phyloP scores from a whole-genome alignment of 2,329 filamentous ascomycete species.

The Fusarium metavorans region DNA sequence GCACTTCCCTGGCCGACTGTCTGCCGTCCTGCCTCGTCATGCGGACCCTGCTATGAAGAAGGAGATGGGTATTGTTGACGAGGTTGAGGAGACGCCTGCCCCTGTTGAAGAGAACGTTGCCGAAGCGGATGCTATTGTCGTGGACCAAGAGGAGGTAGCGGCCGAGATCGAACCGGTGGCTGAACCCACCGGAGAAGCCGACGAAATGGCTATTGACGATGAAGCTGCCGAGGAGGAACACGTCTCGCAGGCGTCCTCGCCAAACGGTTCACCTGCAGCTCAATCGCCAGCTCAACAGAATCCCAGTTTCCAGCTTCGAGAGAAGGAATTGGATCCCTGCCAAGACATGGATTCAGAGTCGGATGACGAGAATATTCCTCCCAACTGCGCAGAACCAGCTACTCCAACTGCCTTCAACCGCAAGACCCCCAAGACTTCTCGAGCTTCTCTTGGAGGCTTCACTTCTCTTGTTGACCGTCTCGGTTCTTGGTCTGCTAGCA shows the following conservation, averaged over 20 bases:
- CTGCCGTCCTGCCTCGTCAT: conserved; percentile 58
- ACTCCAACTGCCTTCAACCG: conserved; percentile 56
- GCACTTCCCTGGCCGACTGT: conserved; percentile 59
- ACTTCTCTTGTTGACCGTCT: conserved; percentile 73
- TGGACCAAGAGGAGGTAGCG: neutral
- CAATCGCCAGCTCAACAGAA: conserved; percentile 36
- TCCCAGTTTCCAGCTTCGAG: conserved; percentile 55
- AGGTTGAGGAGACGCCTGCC: conserved; percentile 29
- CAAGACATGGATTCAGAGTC: conserved; percentile 63
- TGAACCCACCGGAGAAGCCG: conserved; percentile 31
- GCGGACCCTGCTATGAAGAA: conserved; percentile 54
- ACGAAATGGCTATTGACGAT: conserved; percentile 44
- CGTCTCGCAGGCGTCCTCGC: conserved; percentile 9
- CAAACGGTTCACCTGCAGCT: conserved; percentile 10
- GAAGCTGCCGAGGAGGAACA: conserved; percentile 22
- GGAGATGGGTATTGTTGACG: conserved; percentile 48
- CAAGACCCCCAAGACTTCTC: conserved; percentile 43
- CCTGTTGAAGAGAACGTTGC: conserved; percentile 6
- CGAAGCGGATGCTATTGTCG: conserved; percentile 1
- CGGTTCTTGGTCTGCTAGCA: conserved; percentile 71
- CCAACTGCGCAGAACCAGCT: conserved; percentile 49
- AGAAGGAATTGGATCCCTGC: conserved; percentile 60
- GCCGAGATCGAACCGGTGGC: conserved; percentile 5
- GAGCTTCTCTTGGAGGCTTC: conserved; percentile 62
- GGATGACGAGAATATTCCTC: conserved; percentile 61